Evolutionary conservation across 345 rosid species (phyloP).

Genomic region (Eucalyptus grandis): DNA sequence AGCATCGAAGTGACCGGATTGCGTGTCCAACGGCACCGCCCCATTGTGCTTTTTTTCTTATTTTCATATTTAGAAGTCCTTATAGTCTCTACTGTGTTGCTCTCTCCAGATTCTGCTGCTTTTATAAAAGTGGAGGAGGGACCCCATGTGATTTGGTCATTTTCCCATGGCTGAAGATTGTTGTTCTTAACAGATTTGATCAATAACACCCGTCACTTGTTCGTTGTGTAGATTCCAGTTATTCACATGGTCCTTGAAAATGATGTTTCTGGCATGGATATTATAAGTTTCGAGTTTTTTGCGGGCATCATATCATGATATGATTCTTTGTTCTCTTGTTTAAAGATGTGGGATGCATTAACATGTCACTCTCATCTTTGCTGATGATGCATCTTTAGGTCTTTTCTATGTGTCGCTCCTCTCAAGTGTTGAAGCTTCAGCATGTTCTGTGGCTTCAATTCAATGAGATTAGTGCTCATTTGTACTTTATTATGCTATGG

Average conservation of each 20-base stretch:
- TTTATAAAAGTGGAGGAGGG: slow-evolving; percentile 2
- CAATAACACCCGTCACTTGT: background rate
- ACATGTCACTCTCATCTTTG: background rate
- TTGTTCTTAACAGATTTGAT: background rate
- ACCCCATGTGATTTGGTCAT: background rate
- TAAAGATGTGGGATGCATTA: background rate
- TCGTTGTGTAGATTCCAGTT: background rate
- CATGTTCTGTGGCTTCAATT: background rate
- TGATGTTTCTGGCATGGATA: background rate
- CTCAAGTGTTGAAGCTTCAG: background rate
- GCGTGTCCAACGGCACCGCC: slow-evolving; percentile 14
- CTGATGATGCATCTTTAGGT: background rate
- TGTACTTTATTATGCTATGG: background rate
- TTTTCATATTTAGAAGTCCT: slow-evolving; percentile 15
- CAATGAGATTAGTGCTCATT: background rate
- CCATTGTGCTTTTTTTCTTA: background rate
- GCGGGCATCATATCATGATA: background rate
- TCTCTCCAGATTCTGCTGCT: slow-evolving; percentile 3
- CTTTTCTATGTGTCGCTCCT: background rate
- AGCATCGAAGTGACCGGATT: background rate
- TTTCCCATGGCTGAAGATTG: background rate
- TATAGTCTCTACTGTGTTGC: background rate
- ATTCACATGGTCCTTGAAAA: background rate
- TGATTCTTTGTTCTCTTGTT: background rate
- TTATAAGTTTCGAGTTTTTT: background rate